Evolutionary conservation across 148 eudicot genomes (phyloP), one percentile per base, ranked within the genome.

Genomic region (Cornus controversa): DNA sequence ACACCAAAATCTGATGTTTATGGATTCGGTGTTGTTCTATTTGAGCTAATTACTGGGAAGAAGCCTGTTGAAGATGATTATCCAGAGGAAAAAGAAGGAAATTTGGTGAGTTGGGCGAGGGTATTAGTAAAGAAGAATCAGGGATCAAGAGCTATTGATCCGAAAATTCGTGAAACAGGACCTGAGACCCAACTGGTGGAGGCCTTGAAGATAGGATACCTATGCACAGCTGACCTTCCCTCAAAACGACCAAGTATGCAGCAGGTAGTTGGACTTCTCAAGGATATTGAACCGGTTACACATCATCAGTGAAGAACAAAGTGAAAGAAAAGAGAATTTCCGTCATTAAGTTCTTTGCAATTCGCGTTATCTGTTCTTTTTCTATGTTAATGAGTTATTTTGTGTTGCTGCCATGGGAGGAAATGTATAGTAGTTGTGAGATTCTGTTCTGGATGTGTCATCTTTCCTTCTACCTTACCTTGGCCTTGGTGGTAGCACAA

Each of bases 41-140:
- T 93, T 47, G 97, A 91, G 86, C 82, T 91, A 47, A 80, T 91
- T 34, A 91, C 92, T 13, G 97, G 94, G 27, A 85, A 86, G 75
- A 84, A 80, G 81, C 90, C 88, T 0, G 79, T 86, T 34, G 87
- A 80, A 45, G 94, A 91, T 64, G 76, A 78, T 37, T 90, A 86
- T 36, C 81, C 84, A 0, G 89, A 85, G 26, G 86, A 77, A n/a
- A 85, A 85, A 75, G 90, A 82, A 40, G 82, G 13, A 2, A 86
- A 68, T 60, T 81, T 90, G 77, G 91, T 87, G 1, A 76, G 77
- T 77, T 90, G 91, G 90, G 91, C 83, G 29, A 82, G 93, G 74
- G 90, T 85, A 71, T 69, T 90, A 10, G 88, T 90, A 58, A 87
- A 85, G 83, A 82, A 74, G 63, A 86, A 82, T 80, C 79, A 82